Evolutionary conservation across 768 basidiomycete genomes (phyloP), one percentile per base, ranked within the genome.

Genomic region (Artomyces pyxidatus): DNA sequence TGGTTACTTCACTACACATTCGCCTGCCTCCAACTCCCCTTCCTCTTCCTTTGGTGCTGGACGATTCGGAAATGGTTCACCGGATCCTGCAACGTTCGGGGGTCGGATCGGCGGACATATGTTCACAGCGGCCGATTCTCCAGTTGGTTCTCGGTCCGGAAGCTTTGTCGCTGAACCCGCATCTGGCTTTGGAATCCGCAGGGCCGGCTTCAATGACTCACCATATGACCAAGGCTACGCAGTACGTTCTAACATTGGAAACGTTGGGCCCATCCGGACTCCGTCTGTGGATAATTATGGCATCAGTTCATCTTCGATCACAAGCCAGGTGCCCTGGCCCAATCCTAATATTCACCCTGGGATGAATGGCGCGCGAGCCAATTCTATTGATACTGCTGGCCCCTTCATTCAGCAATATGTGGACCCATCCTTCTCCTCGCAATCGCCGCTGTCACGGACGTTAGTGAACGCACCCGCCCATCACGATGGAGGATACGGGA

Each of bases 1-100:
- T 58, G 71, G 77, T 1, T 82, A 78, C 62, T 52, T 78, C 25
- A 69, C 67, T 38, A 66, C 71, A 32, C 71, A 73, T 10, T 81
- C 85, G 25, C 72, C 71, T 59, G 69, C 74, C 27, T 75, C 83
- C 14, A 81, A 84, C 51, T 88, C 87, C 8, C 84, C 85, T 3
- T 76, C 83, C 2, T 88, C 87, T 2, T 84, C 85, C 3, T 75
- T 86, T 37, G 76, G 82, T 51, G 77, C 71, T 25, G 77, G 75
- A 26, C 68, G 80, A 53, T 83, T 85, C 60, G 72, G 76, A 39
- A 77, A 80, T 54, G 73, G 71, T 17, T 88, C 86, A 27, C 86
- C 87, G 0, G 87, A 88, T 63, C 74, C 77, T n/a, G 62, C 71
- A 23, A 66, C 71, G 7, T 77, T 84, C 54, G 74, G 72, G 45